Base-by-base conservation (phyloP, 768 basidiomycete genomes). In the Xerocomus spinulosus region DNA sequence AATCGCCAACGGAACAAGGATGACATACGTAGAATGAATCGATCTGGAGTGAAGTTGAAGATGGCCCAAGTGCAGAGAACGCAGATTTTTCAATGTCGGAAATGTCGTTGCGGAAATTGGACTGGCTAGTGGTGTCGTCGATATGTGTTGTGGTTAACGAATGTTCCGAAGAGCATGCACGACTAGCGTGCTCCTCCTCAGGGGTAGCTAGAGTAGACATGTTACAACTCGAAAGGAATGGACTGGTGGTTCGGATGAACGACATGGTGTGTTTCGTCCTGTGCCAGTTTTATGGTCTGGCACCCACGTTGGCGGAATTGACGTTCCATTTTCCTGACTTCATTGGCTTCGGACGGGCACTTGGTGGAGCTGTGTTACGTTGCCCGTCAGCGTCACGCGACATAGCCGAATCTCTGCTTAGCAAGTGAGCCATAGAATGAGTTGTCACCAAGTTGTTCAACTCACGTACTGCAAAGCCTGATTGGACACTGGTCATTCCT, bases 341-440 rank as follows among this genome's bases (percentile, higher is more conserved):
- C 23, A 40, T 26, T 40, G 29, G 29, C 25, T 44, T 42, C 29
- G 13, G 18, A 17, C 40, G 37, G 44, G 12, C 6, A 28, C 39
- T 28, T 29, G 37, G 57, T 50, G 51, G 58, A 44, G 58, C 51
- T 43, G 33, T 30, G 46, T 59, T 56, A 59, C 58, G 51, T 51
- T 25, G 26, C 4, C 17, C 25, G 28, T 30, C 13, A 32, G 25
- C n/a, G 29, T 42, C 20, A 42, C n/a, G 26, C 17, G 13, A 41
- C n/a, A 42, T 23, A 30, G 28, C 28, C 17, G 17, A 42, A 5
- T 21, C 10, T 20, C 9, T 3, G 17, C 26, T 15, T 17, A n/a
- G 34, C 17, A 9, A 35, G 17, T n/a, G 29, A 28, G 8, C 25
- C 9, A n/a, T 25, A 36, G 18, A 4, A 23, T 24, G 14, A 15